These are phyloP conservation scores for Penicillium turbatum DNA, from an alignment of 495 filamentous ascomycete genomes.

Conservation along the genomic window DNA sequence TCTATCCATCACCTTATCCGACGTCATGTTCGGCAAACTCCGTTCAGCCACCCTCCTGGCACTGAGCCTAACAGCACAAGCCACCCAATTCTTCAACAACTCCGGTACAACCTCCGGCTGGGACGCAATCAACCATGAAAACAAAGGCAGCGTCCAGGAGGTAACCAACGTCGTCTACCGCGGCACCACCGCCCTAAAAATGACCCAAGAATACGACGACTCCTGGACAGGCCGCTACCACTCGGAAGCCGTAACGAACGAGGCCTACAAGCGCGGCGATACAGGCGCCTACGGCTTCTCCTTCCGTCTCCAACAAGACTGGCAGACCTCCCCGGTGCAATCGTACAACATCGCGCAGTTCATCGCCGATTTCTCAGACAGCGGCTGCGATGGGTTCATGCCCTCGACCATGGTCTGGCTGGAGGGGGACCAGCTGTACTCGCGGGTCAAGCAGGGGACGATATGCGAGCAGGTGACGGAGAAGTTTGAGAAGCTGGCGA, in stretches of 20 bases:
- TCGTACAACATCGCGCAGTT: constrained; percentile 53
- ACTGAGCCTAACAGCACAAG: constrained; percentile 1
- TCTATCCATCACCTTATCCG: too few species aligned
- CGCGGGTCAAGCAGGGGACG: constrained; percentile 44
- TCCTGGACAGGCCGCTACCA: constrained; percentile 50
- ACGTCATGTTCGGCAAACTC: constrained; percentile 1
- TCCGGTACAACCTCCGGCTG: constrained; percentile 47
- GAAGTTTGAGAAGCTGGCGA: constrained; percentile 29
- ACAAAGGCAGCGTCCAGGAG: constrained; percentile 41
- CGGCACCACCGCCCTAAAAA: constrained; percentile 46
- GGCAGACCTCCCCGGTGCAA: constrained; percentile 47
- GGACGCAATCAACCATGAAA: constrained; percentile 42
- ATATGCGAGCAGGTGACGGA: constrained; percentile 37
- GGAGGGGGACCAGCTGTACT: constrained; percentile 41
- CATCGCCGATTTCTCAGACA: constrained; percentile 50
- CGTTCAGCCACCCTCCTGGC: background rate
- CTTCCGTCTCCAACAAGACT: constrained; percentile 47
- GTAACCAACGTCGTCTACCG: constrained; percentile 45
- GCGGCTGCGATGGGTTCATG: constrained; percentile 50
- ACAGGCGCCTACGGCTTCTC: constrained; percentile 53
- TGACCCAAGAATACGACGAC: constrained; percentile 49
- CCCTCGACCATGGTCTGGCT: constrained; percentile 53
- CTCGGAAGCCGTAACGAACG: constrained; percentile 47
- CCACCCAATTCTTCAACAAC: constrained; percentile 46
- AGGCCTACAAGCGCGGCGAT: constrained; percentile 48